Percentiles rank a stretch among this genome's conserved stretches.
Evolutionary conservation across 2,329 filamentous ascomycete genomes (phyloP).

Genomic region (Colletotrichum lentis): DNA sequence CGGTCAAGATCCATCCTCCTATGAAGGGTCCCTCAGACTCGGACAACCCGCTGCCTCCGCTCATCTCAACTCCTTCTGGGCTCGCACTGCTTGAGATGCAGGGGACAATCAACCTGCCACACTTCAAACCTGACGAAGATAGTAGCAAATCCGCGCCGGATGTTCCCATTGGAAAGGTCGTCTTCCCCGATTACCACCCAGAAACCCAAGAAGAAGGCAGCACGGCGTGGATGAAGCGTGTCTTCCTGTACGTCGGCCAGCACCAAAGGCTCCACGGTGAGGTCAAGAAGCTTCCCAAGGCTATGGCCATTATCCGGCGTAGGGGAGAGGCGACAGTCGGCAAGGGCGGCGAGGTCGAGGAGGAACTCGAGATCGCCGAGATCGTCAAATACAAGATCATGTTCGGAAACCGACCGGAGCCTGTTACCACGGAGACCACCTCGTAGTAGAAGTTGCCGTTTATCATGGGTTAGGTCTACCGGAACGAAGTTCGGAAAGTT

Average conservation of each 20-base stretch:
- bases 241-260: slow-evolving; percentile 86
- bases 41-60: slow-evolving; percentile 72
- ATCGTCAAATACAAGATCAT: slow-evolving; percentile 87
- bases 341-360: slow-evolving; percentile 52
- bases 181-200: slow-evolving; percentile 78
- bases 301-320: slow-evolving; percentile 79
- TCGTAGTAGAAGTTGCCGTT: slow-evolving; percentile 36
- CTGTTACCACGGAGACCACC: slow-evolving; percentile 66
- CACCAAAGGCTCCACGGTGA: slow-evolving; percentile 91
- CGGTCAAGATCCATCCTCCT: slow-evolving; percentile 54
- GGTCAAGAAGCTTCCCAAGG: slow-evolving; percentile 82
- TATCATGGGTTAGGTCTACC: not conserved
- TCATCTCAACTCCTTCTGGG: slow-evolving; percentile 88
- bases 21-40: slow-evolving; percentile 40
- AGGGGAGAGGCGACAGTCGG: slow-evolving; percentile 47
- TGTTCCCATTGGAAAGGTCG: slow-evolving; percentile 73
- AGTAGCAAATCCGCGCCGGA: slow-evolving; percentile 37
- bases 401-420: slow-evolving; percentile 86
- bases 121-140: slow-evolving; percentile 47
- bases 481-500: not conserved
- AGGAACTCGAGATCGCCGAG: slow-evolving; percentile 82
- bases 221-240: slow-evolving; percentile 86
- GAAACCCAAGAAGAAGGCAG: slow-evolving; percentile 57
- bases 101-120: slow-evolving; percentile 82
- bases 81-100: slow-evolving; percentile 92